Conservation (phyloP, 208 protist species). For the Vickermania ingenoplastis region DNA sequence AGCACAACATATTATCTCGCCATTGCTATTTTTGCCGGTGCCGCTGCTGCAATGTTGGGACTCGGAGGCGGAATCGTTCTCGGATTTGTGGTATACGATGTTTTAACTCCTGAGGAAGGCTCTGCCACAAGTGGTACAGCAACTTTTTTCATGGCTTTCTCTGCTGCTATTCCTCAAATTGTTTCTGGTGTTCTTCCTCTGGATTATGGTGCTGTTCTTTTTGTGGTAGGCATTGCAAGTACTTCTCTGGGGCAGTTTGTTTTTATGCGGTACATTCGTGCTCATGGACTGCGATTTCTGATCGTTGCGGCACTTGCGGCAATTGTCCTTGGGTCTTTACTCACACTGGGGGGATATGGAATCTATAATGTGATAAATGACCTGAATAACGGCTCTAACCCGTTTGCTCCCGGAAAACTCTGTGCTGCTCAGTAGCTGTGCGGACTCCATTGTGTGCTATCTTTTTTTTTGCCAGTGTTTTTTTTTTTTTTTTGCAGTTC, state of each 20-base stretch:
- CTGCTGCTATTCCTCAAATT: constrained; percentile 39
- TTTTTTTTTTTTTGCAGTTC: too few species aligned
- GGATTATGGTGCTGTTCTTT: constrained; percentile 57
- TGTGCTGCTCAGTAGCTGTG: not conserved
- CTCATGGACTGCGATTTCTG: constrained; percentile 39
- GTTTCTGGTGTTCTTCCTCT: constrained; percentile 37
- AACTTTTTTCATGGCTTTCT: constrained; percentile 78
- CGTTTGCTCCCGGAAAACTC: not conserved
- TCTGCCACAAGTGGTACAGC: constrained; percentile 63
- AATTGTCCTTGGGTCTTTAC: constrained; percentile 59
- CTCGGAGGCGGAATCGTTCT: constrained; percentile 80
- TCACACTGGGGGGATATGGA: constrained; percentile 51
- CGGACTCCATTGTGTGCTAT: too few species aligned
- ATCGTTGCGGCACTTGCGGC: constrained; percentile 53
- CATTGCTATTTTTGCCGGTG: constrained; percentile 60
- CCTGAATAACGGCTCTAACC: constrained; percentile 7
- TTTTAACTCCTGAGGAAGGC: constrained; percentile 60
- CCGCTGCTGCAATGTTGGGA: constrained; percentile 65
- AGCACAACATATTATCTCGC: constrained; percentile 52
- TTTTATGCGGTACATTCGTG: constrained; percentile 68
- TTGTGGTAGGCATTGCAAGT: constrained; percentile 41
- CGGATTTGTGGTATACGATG: constrained; percentile 76
- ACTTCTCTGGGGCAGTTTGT: constrained; percentile 57
- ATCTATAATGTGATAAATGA: constrained; percentile 56
- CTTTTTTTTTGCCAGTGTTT: too few species aligned